Evolutionary conservation across 805 yeast genomes (phyloP).

Genomic region (Spathaspora arborariae): DNA sequence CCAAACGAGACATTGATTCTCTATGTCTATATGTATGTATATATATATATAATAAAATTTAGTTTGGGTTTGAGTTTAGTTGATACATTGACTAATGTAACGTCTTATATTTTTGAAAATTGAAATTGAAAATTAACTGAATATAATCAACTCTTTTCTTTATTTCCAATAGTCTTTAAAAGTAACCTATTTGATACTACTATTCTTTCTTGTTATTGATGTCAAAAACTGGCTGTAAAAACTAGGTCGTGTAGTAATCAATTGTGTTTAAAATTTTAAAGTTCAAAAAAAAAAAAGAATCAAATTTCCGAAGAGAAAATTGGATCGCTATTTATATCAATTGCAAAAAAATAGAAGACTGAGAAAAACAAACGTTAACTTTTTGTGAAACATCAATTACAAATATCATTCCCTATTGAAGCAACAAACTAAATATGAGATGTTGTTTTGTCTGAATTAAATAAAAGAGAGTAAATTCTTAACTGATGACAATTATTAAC

Average conservation of each 20-base stretch:
- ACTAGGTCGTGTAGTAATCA: neutral
- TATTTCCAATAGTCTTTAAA: too few relatives aligned
- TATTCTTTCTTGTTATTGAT: neutral
- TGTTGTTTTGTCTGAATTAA: too few relatives aligned
- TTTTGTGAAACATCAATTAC: neutral
- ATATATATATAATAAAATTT: neutral
- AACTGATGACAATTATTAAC: too few relatives aligned
- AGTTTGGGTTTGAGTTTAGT: neutral
- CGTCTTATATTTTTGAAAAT: too few relatives aligned
- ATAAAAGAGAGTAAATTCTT: too few relatives aligned
- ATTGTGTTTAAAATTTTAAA: neutral
- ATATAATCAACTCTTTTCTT: too few relatives aligned
- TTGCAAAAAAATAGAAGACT: neutral
- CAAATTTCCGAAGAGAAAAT: neutral
- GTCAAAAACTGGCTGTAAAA: neutral
- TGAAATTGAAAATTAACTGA: too few relatives aligned
- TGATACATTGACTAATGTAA: neutral
- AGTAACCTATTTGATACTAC: too few relatives aligned
- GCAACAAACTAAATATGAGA: neutral
- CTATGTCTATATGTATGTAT: too few relatives aligned
- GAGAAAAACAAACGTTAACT: neutral
- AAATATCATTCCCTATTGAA: neutral
- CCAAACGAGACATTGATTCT: conserved; percentile 44
- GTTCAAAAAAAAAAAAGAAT: neutral
- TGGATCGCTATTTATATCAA: neutral